phyloP scores from a whole-genome alignment of 2,329 filamentous ascomycete species.

The Fusarium sarcochroum region DNA sequence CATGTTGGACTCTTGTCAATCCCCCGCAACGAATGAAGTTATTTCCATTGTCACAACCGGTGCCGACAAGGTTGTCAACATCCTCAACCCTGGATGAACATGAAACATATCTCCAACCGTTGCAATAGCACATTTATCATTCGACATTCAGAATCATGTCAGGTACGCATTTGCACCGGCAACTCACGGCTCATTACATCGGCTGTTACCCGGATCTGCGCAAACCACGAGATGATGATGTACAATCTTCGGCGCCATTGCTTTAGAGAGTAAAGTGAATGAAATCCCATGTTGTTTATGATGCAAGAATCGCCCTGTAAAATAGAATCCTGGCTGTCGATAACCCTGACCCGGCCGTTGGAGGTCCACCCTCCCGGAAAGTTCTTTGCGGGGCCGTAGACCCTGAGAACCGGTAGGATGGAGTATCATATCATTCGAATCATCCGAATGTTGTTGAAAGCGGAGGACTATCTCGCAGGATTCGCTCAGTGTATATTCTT shows the following conservation, averaged over 20 bases:
- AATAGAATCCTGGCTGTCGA: slow-evolving; percentile 9
- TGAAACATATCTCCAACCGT: slow-evolving; percentile 5
- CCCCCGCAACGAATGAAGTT: neutral
- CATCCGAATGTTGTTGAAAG: neutral
- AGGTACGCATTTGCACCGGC: slow-evolving; percentile 11
- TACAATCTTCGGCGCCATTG: neutral
- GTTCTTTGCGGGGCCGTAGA: slow-evolving; percentile 39
- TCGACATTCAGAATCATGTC: neutral
- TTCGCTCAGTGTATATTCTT: neutral
- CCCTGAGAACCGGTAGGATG: slow-evolving; percentile 20
- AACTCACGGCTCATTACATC: slow-evolving; percentile 34
- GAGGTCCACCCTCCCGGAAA: slow-evolving; percentile 30
- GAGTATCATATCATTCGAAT: slow-evolving; percentile 19
- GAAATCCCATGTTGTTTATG: slow-evolving; percentile 13
- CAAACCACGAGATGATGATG: slow-evolving; percentile 20
- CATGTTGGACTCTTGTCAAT: neutral
- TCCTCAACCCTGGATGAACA: neutral
- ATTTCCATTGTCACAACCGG: neutral
- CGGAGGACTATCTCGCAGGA: neutral
- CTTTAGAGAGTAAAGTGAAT: neutral
- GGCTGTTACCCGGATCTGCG: slow-evolving; percentile 15
- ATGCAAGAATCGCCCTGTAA: slow-evolving; percentile 19
- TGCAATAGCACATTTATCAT: neutral
- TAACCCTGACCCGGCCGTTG: slow-evolving; percentile 33
- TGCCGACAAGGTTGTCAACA: neutral